Conservation (phyloP, 352 stramenopile genomes). For the Globisporangium paroecandrum region DNA sequence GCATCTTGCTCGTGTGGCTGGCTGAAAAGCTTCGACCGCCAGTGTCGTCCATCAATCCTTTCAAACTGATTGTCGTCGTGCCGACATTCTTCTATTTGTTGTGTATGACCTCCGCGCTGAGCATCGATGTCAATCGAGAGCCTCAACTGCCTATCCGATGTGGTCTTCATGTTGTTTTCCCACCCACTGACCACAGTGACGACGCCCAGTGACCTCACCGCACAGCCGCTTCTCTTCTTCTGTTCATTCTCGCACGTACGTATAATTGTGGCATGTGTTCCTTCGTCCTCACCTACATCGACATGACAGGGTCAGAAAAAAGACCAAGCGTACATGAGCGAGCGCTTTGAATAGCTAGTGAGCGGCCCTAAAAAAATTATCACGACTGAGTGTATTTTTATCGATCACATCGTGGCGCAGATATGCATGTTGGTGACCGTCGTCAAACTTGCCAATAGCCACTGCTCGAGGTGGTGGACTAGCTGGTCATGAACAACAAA, state of each 20-base stretch:
- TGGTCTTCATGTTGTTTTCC: neutral
- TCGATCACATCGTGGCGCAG: neutral
- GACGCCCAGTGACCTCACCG: neutral
- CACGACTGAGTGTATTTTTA: neutral
- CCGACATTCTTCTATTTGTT: neutral
- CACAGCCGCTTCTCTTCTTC: neutral
- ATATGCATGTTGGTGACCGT: too few species aligned
- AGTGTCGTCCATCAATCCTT: neutral
- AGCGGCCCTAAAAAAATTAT: neutral
- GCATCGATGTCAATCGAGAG: neutral
- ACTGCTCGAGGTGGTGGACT: too few species aligned
- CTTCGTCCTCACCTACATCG: neutral
- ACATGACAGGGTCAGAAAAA: neutral
- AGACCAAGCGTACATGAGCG: neutral
- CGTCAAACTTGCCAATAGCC: too few species aligned
- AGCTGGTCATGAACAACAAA: too few species aligned
- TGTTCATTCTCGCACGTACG: neutral
- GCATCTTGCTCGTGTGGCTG: neutral
- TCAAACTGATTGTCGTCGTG: neutral
- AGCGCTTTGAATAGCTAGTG: neutral
- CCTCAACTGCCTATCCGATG: neutral
- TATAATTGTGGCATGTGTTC: neutral
- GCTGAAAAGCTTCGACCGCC: neutral
- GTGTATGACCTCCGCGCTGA: neutral
- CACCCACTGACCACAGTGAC: too few species aligned